Evolutionary conservation across 495 filamentous ascomycete species (phyloP).

Genomic region (Lindgomyces ingoldianus): DNA sequence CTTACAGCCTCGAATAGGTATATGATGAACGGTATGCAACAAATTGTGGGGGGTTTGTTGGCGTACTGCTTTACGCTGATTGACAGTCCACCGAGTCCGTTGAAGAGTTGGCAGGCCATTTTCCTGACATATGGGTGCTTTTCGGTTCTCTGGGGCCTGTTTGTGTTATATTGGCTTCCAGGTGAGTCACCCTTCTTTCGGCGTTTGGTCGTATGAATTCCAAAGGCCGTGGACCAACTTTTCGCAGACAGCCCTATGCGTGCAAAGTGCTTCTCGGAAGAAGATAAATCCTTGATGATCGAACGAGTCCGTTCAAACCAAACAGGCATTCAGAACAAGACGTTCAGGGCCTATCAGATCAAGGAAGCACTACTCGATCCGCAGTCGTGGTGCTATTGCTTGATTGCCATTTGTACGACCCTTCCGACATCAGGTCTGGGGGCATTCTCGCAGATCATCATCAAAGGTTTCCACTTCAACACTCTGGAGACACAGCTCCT

Average conservation of each 20-base stretch:
- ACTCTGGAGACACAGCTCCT: conserved; percentile 54
- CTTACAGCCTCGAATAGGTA: neutral
- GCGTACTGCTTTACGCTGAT: conserved; percentile 63
- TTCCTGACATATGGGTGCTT: conserved; percentile 59
- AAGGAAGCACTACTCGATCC: conserved; percentile 60
- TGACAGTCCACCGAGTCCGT: conserved; percentile 40
- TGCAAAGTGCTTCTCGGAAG: conserved; percentile 41
- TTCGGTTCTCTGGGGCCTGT: conserved; percentile 55
- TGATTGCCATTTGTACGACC: conserved; percentile 60
- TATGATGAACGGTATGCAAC: conserved; percentile 44
- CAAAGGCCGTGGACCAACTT: neutral
- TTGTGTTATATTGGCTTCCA: conserved; percentile 40
- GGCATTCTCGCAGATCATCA: conserved; percentile 64
- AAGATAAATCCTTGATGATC: conserved; percentile 57
- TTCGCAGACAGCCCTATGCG: conserved; percentile 41
- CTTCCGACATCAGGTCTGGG: conserved; percentile 59
- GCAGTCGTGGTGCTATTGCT: conserved; percentile 65
- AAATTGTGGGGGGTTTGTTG: conserved; percentile 49
- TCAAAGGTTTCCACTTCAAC: conserved; percentile 62
- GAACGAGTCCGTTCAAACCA: conserved; percentile 39
- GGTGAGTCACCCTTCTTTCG: too few relatives aligned
- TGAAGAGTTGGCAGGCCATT: conserved; percentile 61
- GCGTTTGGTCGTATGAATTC: too few relatives aligned
- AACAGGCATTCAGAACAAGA: conserved; percentile 39
- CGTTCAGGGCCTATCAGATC: conserved; percentile 51